Conservation (phyloP, 805 yeast genomes). For the Yarrowia phangngaensis region DNA sequence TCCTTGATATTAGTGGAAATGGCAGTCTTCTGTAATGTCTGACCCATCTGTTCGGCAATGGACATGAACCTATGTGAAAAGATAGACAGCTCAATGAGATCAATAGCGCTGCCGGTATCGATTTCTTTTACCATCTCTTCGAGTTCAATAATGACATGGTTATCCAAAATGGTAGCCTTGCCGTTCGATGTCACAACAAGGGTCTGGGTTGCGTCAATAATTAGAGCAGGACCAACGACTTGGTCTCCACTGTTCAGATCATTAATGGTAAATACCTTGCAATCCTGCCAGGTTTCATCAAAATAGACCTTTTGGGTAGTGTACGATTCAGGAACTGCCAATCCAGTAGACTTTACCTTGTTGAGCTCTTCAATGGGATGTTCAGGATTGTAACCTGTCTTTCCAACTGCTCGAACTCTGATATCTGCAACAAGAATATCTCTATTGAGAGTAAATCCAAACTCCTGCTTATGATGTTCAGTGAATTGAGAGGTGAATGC, state of each 20-base stretch:
- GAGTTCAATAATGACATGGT: constrained; percentile 56
- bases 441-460: constrained; percentile 63
- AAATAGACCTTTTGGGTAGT: constrained; percentile 52
- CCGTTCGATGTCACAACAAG: constrained; percentile 64
- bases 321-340: constrained; percentile 25
- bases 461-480: constrained; percentile 60
- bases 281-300: constrained; percentile 47
- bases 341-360: constrained; percentile 35
- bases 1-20: constrained; percentile 83
- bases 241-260: constrained; percentile 51
- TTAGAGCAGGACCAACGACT: constrained; percentile 67
- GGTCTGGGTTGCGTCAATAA: constrained; percentile 79
- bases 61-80: constrained; percentile 85
- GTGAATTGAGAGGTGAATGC: constrained; percentile 45
- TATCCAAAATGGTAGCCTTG: constrained; percentile 51
- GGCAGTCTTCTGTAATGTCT: constrained; percentile 70
- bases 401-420: constrained; percentile 71
- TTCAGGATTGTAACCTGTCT: constrained; percentile 45
- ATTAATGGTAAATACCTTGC: constrained; percentile 57
- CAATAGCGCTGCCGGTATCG: constrained; percentile 40
- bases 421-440: constrained; percentile 66
- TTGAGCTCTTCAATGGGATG: constrained; percentile 53
- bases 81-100: constrained; percentile 70
- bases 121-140: constrained; percentile 8
- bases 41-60: constrained; percentile 88